phyloP scores from a whole-genome alignment of 371 early-diverging fungal genomes.

The Smittium mucronatum region DNA sequence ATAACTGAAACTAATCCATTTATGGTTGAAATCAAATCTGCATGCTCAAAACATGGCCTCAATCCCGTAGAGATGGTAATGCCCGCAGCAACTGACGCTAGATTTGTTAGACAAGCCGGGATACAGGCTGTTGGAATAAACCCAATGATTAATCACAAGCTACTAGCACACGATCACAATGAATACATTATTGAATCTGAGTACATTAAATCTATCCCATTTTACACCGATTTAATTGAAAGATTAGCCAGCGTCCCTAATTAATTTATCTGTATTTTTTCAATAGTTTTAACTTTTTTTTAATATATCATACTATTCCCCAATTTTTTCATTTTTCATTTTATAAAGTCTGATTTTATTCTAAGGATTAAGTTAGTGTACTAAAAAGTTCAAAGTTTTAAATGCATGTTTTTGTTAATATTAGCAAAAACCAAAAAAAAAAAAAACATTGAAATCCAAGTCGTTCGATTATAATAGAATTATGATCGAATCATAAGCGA shows the following conservation, averaged over 20 bases:
- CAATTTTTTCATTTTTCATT: too few species aligned
- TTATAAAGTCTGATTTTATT: too few species aligned
- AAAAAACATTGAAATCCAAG: too few species aligned
- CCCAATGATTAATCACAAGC: slow-evolving; percentile 48
- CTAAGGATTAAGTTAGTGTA: too few species aligned
- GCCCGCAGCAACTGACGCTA: slow-evolving; percentile 61
- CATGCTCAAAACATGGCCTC: neutral
- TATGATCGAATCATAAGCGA: too few species aligned
- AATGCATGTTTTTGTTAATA: too few species aligned
- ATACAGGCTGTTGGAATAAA: slow-evolving; percentile 60
- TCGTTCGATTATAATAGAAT: too few species aligned
- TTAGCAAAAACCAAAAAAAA: too few species aligned
- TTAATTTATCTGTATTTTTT: too few species aligned
- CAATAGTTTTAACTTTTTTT: too few species aligned
- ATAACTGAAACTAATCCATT: neutral
- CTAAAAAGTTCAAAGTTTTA: too few species aligned
- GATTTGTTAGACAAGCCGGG: slow-evolving; percentile 51
- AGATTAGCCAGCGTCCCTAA: slow-evolving; percentile 28
- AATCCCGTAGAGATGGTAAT: slow-evolving; percentile 39
- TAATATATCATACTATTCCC: too few species aligned
- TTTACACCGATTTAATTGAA: slow-evolving; percentile 41
- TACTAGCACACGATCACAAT: slow-evolving; percentile 67
- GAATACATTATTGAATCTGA: slow-evolving; percentile 56
- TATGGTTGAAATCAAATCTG: neutral
- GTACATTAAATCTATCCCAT: slow-evolving; percentile 50